Evolutionary conservation across 1,284 basidiomycete genomes (phyloP), one percentile per base, ranked within the genome.

Genomic region (Leccinum pachyderme): DNA sequence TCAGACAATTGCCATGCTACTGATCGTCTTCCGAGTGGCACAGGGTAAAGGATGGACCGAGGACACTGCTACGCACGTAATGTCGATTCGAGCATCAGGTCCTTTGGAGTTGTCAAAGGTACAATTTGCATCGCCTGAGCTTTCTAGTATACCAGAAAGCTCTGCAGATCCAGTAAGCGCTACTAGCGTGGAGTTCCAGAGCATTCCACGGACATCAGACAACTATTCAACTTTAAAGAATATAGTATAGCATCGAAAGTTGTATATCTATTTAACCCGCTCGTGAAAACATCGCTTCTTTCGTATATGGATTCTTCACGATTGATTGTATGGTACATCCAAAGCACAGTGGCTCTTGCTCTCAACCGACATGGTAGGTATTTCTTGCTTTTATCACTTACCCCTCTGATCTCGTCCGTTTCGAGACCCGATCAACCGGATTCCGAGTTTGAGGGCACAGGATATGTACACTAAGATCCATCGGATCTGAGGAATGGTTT

Each of bases 21-120:
- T 69, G 0, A 71, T 69, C 22, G 51, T 66, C 22, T 61, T 61
- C n/a, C 61, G 67, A 2, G 53, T 70, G 5, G 64, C 66, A 8
- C 56, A 67, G 27, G 63, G 68, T n/a, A 70, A 65, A 29, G 60
- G 53, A 7, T 70, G 66, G 68, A 59, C 53, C 0, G 47, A 53
- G 32, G 52, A 64, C 5, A 54, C 49, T 7, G 61, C 47, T 12
- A 52, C 58, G 0, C 35, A n/a, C 5, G 45, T 54, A 5, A 49
- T 59, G 48, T 37, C 54, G 11, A 24, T n/a, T 5, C 51, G n/a
- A 37, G 15, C 15, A 13, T 18, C 28, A 5, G 47, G 29, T 2
- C 7, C 12, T 5, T n/a, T 35, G 2, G 54, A 58, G n/a, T 24
- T 39, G 1, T 25, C 24, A 13, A 44, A 44, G 24, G 25, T 44